These are phyloP conservation scores for Sanghuangporus sanghuang DNA, from an alignment of 1,284 basidiomycete genomes.

Conservation along the genomic window DNA sequence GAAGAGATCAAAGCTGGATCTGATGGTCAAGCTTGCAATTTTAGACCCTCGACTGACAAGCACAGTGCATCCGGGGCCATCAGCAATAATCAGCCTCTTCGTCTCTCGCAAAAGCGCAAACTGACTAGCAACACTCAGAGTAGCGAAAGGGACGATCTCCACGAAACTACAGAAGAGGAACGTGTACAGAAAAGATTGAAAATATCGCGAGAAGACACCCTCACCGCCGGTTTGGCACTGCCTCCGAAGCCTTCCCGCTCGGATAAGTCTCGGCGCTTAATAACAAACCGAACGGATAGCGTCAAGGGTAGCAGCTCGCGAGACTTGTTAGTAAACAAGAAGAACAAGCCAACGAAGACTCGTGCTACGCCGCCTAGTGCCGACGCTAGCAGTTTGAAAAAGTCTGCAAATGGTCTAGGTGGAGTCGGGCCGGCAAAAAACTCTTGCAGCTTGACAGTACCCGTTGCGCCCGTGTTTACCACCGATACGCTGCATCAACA, in stretches of 20 bases:
- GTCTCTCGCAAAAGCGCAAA: too few species aligned
- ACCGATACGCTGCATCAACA: slow-evolving; percentile 10
- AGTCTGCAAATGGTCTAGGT: neutral
- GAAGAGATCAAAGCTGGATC: neutral
- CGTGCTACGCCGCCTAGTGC: neutral
- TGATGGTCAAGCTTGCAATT: neutral
- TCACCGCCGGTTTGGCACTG: slow-evolving; percentile 4
- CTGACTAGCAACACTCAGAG: too few species aligned
- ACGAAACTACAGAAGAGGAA: neutral
- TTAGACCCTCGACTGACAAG: neutral
- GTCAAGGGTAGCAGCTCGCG: neutral
- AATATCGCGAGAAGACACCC: neutral
- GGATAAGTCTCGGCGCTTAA: neutral
- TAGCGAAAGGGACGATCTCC: neutral
- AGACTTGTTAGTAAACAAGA: neutral
- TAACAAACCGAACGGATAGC: neutral
- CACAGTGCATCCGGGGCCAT: neutral
- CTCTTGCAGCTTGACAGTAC: slow-evolving; percentile 11
- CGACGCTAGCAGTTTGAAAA: neutral
- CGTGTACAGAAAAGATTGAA: neutral
- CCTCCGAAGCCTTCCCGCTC: neutral
- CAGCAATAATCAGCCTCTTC: too few species aligned
- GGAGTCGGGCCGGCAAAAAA: neutral
- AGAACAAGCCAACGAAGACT: neutral
- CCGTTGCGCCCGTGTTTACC: slow-evolving; percentile 10